Percentiles rank a stretch among this genome's conserved stretches.
These are phyloP conservation scores for Coriolopsis trogii DNA, from an alignment of 1,284 basidiomycete genomes.

Conservation along the genomic window DNA sequence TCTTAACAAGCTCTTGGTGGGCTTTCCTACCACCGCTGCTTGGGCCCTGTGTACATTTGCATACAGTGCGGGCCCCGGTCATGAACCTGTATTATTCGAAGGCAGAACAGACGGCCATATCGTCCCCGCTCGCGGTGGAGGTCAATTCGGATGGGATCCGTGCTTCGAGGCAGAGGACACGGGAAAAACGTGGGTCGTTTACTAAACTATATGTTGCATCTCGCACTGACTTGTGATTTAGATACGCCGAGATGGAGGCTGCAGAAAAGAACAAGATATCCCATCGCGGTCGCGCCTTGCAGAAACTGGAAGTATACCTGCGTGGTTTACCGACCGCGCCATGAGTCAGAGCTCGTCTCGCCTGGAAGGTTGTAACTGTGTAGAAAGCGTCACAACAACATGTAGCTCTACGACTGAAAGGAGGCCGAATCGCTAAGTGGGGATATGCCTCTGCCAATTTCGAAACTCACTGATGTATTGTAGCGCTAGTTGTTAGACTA, in stretches of 20 bases:
- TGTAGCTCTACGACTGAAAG: too few species aligned
- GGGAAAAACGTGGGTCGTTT: constrained; percentile 69
- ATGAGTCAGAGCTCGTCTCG: too few species aligned
- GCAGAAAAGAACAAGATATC: constrained; percentile 89
- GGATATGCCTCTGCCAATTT: too few species aligned
- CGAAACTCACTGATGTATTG: too few species aligned
- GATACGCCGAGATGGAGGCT: constrained; percentile 93
- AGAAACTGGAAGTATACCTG: constrained; percentile 78
- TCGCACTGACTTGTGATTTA: constrained; percentile 32
- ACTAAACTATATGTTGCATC: neutral
- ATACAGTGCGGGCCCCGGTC: constrained; percentile 83
- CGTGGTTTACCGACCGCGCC: constrained; percentile 22
- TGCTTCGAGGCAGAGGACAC: constrained; percentile 82
- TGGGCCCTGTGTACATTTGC: constrained; percentile 96
- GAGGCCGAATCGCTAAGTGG: too few species aligned
- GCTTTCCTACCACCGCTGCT: constrained; percentile 83
- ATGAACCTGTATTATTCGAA: constrained; percentile 88
- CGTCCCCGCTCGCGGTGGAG: constrained; percentile 82
- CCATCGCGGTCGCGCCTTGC: constrained; percentile 88
- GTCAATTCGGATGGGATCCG: constrained; percentile 89
- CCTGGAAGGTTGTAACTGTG: too few species aligned
- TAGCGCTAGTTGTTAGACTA: too few species aligned
- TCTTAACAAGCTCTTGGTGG: constrained; percentile 83
- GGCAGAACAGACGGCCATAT: constrained; percentile 89
- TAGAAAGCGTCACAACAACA: too few species aligned